Percentiles rank a stretch among this genome's conserved stretches.
These are phyloP conservation scores for Citeromyces matritensis DNA, from an alignment of 805 yeast genomes.

Conservation along the genomic window DNA sequence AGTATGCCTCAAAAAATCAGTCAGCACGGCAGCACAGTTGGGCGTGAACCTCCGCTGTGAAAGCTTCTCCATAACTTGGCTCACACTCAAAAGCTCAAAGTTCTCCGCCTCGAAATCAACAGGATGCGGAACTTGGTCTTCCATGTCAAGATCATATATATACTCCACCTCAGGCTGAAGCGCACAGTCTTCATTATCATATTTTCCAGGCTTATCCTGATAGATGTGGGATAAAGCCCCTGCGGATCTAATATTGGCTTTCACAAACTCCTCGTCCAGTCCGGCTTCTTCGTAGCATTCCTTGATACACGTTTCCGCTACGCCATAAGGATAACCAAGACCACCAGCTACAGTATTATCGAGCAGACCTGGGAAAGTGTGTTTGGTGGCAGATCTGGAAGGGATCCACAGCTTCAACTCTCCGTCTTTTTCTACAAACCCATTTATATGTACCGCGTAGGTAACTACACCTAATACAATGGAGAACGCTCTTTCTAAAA, in stretches of 20 bases:
- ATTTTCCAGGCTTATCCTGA: constrained; percentile 13
- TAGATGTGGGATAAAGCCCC: constrained; percentile 64
- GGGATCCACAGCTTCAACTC: constrained; percentile 66
- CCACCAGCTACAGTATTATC: constrained; percentile 98
- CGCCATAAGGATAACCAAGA: constrained; percentile 64
- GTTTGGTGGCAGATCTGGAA: constrained; percentile 58
- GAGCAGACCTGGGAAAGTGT: constrained; percentile 80
- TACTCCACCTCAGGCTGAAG: constrained; percentile 85
- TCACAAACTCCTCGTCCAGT: constrained; percentile 34
- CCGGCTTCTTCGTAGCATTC: constrained; percentile 93
- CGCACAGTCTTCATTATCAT: constrained; percentile 30
- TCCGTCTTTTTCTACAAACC: constrained; percentile 33
- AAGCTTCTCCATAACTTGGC: constrained; percentile 37
- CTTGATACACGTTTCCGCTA: constrained; percentile 64
- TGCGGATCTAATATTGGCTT: constrained; percentile 23
- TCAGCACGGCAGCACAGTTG: constrained; percentile 65
- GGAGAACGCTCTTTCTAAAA: constrained; percentile 69
- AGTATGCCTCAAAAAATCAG: constrained; percentile 72
- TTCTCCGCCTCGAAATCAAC: constrained; percentile 67
- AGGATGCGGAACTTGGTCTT: constrained; percentile 35
- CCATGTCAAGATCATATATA: constrained; percentile 54
- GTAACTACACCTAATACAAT: constrained; percentile 76
- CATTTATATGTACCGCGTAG: constrained; percentile 82
- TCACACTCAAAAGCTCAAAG: constrained; percentile 48
- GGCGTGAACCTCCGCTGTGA: constrained; percentile 64